These are phyloP conservation scores for Crataegus laevigata DNA, from an alignment of 306 rosid genomes.

Conservation along the genomic window DNA sequence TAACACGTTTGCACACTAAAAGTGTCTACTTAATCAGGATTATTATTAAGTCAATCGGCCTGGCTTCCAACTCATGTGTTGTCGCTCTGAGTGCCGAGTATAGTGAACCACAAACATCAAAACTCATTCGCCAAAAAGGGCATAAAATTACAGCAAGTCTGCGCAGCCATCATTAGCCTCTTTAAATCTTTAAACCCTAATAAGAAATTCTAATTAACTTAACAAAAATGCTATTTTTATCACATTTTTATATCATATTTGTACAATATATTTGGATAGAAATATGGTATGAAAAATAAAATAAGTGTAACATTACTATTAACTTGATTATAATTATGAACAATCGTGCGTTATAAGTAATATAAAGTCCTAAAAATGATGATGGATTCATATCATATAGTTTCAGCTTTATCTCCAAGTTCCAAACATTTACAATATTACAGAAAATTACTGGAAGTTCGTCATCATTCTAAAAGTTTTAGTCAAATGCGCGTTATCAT, in stretches of 20 bases:
- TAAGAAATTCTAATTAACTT: neutral
- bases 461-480: neutral
- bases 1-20: neutral
- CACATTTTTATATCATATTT: too few relatives aligned
- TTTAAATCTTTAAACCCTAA: neutral
- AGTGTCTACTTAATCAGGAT: neutral
- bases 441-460: neutral
- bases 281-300: too few relatives aligned
- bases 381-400: too few relatives aligned
- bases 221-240: too few relatives aligned
- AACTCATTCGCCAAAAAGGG: neutral
- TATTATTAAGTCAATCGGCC: neutral
- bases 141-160: constrained; percentile 3
- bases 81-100: neutral
- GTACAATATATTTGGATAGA: too few relatives aligned
- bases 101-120: neutral
- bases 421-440: neutral
- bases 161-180: constrained; percentile 20
- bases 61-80: neutral
- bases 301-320: neutral
- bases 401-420: too few relatives aligned
- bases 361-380: too few relatives aligned
- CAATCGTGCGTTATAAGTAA: neutral
- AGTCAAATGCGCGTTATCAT: neutral
- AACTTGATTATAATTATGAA: neutral